Conservation (phyloP, 306 rosid genomes). For the Pterocarpus santalinus region DNA sequence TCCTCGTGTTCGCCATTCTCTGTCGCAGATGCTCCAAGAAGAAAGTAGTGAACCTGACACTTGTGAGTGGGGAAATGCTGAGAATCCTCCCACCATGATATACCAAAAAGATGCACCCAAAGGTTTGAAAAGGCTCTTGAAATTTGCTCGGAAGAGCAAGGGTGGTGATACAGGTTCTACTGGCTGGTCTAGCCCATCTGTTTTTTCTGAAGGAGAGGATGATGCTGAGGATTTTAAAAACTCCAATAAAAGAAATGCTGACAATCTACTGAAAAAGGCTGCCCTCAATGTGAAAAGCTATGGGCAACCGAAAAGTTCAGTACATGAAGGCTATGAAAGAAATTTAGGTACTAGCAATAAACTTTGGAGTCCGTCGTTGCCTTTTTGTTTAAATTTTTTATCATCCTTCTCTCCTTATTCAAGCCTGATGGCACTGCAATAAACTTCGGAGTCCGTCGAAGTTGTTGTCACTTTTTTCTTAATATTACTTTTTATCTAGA, state of each 20-base stretch:
- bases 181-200: conserved; percentile 95
- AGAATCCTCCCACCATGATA: conserved; percentile 82
- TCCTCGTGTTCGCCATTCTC: conserved; percentile 92
- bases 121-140: conserved; percentile 93
- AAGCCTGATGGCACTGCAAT: conserved; percentile 14
- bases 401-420: not conserved
- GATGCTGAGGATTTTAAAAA: conserved; percentile 74
- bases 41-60: conserved; percentile 87
- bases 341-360: conserved; percentile 57
- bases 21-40: conserved; percentile 98
- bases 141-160: conserved; percentile 94
- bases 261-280: conserved; percentile 79
- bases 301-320: conserved; percentile 72
- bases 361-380: not conserved
- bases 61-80: conserved; percentile 94
- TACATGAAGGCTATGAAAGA: conserved; percentile 61
- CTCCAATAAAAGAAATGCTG: conserved; percentile 64
- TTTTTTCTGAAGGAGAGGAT: conserved; percentile 98
- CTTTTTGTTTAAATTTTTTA: conserved; percentile 27
- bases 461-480: not conserved
- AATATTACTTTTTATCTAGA: not conserved
- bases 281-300: conserved; percentile 69
- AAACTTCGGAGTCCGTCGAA: not conserved
- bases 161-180: conserved; percentile 69
- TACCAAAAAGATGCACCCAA: conserved; percentile 93